Percentiles rank a stretch among this genome's conserved stretches.
Evolutionary conservation across 139 green algal species (phyloP).

Genomic region (Eudorina sp.): DNA sequence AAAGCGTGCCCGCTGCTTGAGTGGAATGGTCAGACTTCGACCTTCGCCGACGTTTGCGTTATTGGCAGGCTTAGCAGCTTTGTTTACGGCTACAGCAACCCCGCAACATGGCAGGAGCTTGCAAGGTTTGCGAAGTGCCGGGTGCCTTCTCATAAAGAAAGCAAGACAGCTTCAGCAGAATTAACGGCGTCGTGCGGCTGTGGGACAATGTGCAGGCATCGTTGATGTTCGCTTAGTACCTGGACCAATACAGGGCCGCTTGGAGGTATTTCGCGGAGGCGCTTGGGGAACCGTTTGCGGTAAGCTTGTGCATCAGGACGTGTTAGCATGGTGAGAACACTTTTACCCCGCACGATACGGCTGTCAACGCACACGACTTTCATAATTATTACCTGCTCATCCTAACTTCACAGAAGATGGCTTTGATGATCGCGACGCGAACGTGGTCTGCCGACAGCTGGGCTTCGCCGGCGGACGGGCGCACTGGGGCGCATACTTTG

Average conservation of each 20-base stretch:
- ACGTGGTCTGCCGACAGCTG: not conserved
- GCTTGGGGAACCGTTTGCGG: slow-evolving; percentile 32
- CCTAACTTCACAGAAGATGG: not conserved
- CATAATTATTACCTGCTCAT: too few relatives aligned
- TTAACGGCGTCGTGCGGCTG: not conserved
- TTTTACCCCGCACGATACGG: too few relatives aligned
- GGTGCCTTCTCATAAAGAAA: not conserved
- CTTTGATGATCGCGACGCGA: slow-evolving; percentile 27
- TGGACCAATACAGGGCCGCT: not conserved
- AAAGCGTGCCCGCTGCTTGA: too few relatives aligned
- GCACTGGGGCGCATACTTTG: slow-evolving; percentile 40
- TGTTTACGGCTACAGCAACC: not conserved
- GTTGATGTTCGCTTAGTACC: not conserved
- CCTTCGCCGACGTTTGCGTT: not conserved
- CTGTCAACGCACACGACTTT: too few relatives aligned
- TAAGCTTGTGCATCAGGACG: too few relatives aligned
- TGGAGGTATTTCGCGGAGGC: not conserved
- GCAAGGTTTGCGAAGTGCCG: not conserved
- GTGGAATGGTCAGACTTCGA: not conserved
- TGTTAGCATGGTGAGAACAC: too few relatives aligned
- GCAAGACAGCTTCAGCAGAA: not conserved
- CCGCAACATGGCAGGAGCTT: not conserved
- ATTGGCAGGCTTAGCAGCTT: not conserved
- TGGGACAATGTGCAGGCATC: not conserved
- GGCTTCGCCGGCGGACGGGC: slow-evolving; percentile 31